Base-by-base conservation (phyloP, 768 basidiomycete species). In the Termitomyces bulborhizus region DNA sequence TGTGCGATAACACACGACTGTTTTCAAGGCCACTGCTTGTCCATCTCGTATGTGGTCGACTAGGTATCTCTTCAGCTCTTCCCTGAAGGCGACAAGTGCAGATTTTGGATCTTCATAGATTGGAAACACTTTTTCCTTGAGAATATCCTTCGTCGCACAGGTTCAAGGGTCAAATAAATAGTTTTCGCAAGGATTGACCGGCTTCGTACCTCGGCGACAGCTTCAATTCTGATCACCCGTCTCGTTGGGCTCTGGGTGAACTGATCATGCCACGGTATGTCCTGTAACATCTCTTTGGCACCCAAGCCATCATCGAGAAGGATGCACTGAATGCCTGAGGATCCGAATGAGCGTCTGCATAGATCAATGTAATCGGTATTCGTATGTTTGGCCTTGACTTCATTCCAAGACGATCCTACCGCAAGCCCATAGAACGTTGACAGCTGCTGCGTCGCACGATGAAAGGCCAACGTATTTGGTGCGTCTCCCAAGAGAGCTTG, bases 261-360 rank as follows among this genome's bases (percentile, higher is more conserved):
- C 48, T 69, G 73, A 60, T 86, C 80, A 58, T 90, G 88, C 85
- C 85, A 87, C 51, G 63, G 57, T 60, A 76, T 78, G 4, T 70
- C 70, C 65, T 85, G 78, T 3, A 79, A 74, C 46, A 78, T 65
- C 29, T 76, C 73, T 12, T 67, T 66, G 2, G 72, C 68, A 21
- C 78, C 78, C 6, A 91, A 68, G 1, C 88, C 88, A 61, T 91
- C 89, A 64, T 90, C 90, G 46, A 92, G 73, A 29, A 92, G 70
- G 53, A 91, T 73, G 55, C 80, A 81, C 58, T 86, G 81, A 43
- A 89, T 87, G n/a, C 74, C 72, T 1, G 83, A 75, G 6, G 72
- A 72, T 45, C 70, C 68, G 67, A 91, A 79, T 59, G 76, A 85
- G 26, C 65, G 58, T 42, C 70, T 63, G 67, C 88, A 90, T 7